phyloP scores from a whole-genome alignment of 1,284 basidiomycete genomes.

The Marasmius tenuissimus region DNA sequence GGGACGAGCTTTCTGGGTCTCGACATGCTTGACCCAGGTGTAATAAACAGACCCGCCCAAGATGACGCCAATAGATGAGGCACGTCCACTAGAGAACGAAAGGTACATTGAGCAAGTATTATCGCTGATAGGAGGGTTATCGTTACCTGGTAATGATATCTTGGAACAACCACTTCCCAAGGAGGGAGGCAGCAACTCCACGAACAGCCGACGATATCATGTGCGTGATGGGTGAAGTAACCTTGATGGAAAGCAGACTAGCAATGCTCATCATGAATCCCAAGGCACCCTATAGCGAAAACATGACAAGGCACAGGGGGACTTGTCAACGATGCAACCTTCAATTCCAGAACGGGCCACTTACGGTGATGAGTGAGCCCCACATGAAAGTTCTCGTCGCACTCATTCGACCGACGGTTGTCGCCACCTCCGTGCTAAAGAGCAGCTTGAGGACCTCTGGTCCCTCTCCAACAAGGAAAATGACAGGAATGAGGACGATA shows the following conservation, averaged over 20 bases:
- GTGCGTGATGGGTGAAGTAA: constrained; percentile 90
- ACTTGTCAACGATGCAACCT: background rate
- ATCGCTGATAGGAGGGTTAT: constrained; percentile 1
- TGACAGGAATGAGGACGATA: constrained; percentile 61
- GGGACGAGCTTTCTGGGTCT: constrained; percentile 40
- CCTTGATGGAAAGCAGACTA: constrained; percentile 86
- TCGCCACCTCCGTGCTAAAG: constrained; percentile 39
- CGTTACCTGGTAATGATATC: constrained; percentile 75
- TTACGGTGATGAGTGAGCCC: constrained; percentile 72
- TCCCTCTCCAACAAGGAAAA: constrained; percentile 72
- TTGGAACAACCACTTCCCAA: constrained; percentile 73
- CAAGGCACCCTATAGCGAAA: constrained; percentile 60
- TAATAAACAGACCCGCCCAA: constrained; percentile 81
- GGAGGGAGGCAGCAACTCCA: constrained; percentile 77
- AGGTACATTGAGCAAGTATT: background rate
- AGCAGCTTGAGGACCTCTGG: constrained; percentile 60
- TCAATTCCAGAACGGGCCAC: background rate
- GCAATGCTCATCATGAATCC: constrained; percentile 91
- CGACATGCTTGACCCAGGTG: constrained; percentile 81
- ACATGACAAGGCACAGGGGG: background rate
- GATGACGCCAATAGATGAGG: constrained; percentile 76
- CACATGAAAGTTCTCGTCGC: constrained; percentile 68
- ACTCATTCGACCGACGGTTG: constrained; percentile 38
- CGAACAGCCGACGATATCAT: constrained; percentile 88
- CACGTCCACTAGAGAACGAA: constrained; percentile 61